These are phyloP conservation scores for Triticum timopheevii DNA, from an alignment of 176 grass and related monocot species.

Conservation along the genomic window DNA sequence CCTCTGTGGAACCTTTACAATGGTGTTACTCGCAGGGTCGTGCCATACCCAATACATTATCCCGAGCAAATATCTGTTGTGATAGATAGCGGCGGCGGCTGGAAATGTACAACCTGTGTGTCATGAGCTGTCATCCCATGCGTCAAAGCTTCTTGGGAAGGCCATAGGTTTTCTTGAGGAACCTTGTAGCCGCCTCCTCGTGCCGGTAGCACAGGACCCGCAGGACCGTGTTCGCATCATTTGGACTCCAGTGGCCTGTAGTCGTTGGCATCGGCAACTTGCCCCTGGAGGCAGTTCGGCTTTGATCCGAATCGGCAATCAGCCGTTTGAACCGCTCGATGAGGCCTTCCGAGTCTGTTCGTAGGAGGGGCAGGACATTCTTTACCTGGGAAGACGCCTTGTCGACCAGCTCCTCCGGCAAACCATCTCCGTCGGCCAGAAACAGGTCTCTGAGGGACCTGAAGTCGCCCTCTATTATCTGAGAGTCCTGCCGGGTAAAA, in stretches of 20 bases:
- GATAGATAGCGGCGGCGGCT: not conserved
- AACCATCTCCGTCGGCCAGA: constrained; percentile 89
- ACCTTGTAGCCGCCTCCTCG: constrained; percentile 83
- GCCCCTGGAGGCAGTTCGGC: constrained; percentile 49
- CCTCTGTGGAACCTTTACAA: constrained; percentile 31
- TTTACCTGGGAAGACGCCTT: constrained; percentile 88
- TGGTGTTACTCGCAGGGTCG: constrained; percentile 10
- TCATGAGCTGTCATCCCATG: not conserved
- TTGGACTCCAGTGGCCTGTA: constrained; percentile 81
- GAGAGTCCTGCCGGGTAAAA: constrained; percentile 67
- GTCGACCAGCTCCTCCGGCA: constrained; percentile 87
- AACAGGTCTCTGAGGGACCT: constrained; percentile 75
- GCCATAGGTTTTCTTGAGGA: constrained; percentile 96
- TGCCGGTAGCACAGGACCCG: constrained; percentile 87
- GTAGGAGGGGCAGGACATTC: constrained; percentile 81
- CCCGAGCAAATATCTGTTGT: constrained; percentile 7
- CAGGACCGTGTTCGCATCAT: constrained; percentile 83
- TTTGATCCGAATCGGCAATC: constrained; percentile 50
- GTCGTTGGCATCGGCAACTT: constrained; percentile 69
- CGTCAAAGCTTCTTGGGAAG: constrained; percentile 85
- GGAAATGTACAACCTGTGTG: constrained; percentile 41
- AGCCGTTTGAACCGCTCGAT: constrained; percentile 74
- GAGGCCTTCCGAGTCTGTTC: constrained; percentile 68
- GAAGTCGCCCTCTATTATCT: constrained; percentile 83
- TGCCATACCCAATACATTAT: not conserved